Evolutionary conservation across 805 yeast species (phyloP).

Genomic region (Ogataea parapolymorpha): DNA sequence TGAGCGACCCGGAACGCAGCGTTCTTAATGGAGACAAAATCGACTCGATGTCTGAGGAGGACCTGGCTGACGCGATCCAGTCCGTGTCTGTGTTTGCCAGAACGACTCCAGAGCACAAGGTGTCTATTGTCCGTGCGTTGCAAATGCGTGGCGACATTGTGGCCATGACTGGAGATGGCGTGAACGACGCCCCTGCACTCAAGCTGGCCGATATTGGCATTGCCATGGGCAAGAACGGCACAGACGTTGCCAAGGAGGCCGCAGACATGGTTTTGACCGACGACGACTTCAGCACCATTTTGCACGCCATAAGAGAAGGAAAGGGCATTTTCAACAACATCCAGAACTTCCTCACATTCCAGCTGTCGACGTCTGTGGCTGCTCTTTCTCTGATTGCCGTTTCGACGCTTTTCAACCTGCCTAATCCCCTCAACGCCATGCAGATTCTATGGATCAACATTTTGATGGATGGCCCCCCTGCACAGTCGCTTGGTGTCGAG

Average conservation of each 20-base stretch:
- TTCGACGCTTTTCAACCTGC: slow-evolving; percentile 80
- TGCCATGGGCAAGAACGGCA: slow-evolving; percentile 90
- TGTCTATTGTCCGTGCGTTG: slow-evolving; percentile 82
- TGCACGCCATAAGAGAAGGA: slow-evolving; percentile 94
- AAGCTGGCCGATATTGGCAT: slow-evolving; percentile 95
- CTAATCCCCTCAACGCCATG: slow-evolving; percentile 96
- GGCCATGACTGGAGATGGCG: slow-evolving; percentile 99
- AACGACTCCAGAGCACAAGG: slow-evolving; percentile 93
- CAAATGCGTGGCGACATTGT: slow-evolving; percentile 91
- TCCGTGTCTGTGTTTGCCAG: slow-evolving; percentile 89
- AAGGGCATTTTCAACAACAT: slow-evolving; percentile 95
- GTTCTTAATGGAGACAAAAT: slow-evolving; percentile 84
- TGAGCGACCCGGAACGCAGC: slow-evolving; percentile 56
- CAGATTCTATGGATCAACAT: slow-evolving; percentile 97
- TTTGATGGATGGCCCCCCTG: slow-evolving; percentile 99
- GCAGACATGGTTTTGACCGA: slow-evolving; percentile 97
- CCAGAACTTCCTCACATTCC: slow-evolving; percentile 92
- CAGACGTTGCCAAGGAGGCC: slow-evolving; percentile 98
- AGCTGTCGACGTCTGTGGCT: slow-evolving; percentile 92
- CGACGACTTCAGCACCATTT: slow-evolving; percentile 92
- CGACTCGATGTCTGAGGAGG: slow-evolving; percentile 68
- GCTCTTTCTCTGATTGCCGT: slow-evolving; percentile 87
- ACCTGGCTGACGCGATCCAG: slow-evolving; percentile 70
- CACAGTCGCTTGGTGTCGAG: slow-evolving; percentile 95
- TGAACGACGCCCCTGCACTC: slow-evolving; percentile 97